Conservation (phyloP, 305 asterid species). For the Solanum aculeatissimum region DNA sequence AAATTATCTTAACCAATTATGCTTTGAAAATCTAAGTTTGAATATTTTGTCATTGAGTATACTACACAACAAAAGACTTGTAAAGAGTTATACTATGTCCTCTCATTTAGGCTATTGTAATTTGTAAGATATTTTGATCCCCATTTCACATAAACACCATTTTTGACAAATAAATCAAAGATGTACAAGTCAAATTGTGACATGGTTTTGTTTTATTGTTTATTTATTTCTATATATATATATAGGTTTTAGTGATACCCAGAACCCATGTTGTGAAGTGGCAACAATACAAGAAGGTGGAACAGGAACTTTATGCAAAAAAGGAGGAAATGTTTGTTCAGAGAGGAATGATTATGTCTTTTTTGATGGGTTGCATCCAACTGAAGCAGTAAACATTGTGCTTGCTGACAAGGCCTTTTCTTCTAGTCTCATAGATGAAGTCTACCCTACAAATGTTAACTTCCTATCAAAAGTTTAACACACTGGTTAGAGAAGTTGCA, state of each 20-base stretch:
- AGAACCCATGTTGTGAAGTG: constrained; percentile 46
- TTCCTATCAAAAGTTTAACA: constrained; percentile 22
- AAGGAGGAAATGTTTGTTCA: constrained; percentile 37
- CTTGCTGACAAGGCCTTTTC: constrained; percentile 47
- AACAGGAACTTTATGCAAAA: constrained; percentile 39
- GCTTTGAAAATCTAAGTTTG: too few species aligned
- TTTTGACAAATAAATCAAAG: not conserved
- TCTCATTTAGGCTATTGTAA: not conserved
- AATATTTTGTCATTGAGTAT: not conserved
- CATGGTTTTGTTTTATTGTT: not conserved
- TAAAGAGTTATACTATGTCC: not conserved
- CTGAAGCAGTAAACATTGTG: constrained; percentile 52
- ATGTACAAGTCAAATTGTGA: not conserved
- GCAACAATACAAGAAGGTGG: constrained; percentile 31
- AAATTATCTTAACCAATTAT: too few species aligned
- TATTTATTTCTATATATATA: not conserved
- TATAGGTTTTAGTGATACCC: constrained; percentile 40
- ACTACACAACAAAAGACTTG: not conserved
- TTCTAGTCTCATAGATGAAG: constrained; percentile 30
- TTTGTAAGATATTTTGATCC: not conserved
- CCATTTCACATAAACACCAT: not conserved
- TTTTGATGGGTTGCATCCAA: constrained; percentile 74
- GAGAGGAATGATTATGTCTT: constrained; percentile 33
- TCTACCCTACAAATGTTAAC: constrained; percentile 49
- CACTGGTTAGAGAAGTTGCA: not conserved